Base-by-base conservation (phyloP, 805 yeast genomes). In the Metschnikowia henanensis region DNA sequence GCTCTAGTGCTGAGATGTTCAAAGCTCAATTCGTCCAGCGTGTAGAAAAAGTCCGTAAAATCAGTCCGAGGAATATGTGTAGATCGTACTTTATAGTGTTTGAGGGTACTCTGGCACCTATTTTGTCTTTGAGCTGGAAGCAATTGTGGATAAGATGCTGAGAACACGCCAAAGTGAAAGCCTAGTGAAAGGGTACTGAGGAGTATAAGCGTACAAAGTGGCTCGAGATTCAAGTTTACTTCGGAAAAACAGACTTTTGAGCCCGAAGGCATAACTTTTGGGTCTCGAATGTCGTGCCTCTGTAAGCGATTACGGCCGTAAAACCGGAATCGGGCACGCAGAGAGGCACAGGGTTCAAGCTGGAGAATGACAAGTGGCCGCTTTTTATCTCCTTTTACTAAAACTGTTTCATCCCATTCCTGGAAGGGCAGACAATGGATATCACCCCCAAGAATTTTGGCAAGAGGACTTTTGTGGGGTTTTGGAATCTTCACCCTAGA, bases 301-400 rank as follows among this genome's bases (percentile, higher is more conserved):
- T 25, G 35, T 16, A 41, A 25, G 19, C 45, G 40, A 36, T 30
- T 41, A 21, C 33, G 18, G 12, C 45, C 45, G 20, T n/a, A 30
- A 16, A 36, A 41, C 10, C 40, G 40, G 17, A 30, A 15, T 4
- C n/a, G 37, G 15, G 36, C 40, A 30, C 17, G 44, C n/a, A 10
- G 15, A 9, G 41, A 37, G 10, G 12, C 9, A 15, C 19, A 37
- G 10, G 35, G 21, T 5, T 12, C 12, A 17, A 10, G 13, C 8
- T 22, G 15, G 3, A 16, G 20, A 16, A 16, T 8, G 3, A 21
- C 9, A 6, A 8, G 8, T 13, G 8, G 22, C 18, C 29, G 16
- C 3, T 4, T 22, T 3, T 17, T 30, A 7, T 20, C 21, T 3
- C n/a, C 15, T 6, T 20, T 37, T 26, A 37, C 20, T 6, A 37